Conservation (phyloP, 148 eudicot species). For the Chenopodium berlandieri region DNA sequence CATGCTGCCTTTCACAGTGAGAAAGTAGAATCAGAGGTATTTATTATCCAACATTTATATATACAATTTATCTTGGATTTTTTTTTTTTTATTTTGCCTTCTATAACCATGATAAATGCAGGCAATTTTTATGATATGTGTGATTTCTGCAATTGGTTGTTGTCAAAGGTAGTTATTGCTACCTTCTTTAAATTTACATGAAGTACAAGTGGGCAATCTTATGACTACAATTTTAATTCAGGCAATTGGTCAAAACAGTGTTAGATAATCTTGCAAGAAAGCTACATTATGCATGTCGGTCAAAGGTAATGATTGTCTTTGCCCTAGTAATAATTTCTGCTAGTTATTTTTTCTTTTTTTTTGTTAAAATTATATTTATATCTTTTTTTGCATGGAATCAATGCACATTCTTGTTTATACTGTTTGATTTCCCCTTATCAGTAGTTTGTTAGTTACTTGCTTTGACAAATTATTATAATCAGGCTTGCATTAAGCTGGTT, state of each 20-base stretch:
- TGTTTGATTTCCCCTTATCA: background rate
- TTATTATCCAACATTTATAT: constrained; percentile 4
- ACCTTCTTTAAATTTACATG: constrained; percentile 13
- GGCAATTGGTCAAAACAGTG: constrained; percentile 70
- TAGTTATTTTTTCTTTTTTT: background rate
- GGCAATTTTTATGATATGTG: constrained; percentile 89
- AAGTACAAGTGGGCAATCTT: constrained; percentile 6
- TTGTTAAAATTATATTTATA: no score
- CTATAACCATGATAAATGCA: constrained; percentile 37
- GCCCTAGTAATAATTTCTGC: background rate
- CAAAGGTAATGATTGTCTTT: constrained; percentile 52
- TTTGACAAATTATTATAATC: background rate
- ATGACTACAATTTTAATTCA: constrained; percentile 26
- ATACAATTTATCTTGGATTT: background rate
- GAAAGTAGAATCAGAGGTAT: constrained; percentile 86
- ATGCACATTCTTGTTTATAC: background rate
- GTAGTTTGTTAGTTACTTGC: background rate
- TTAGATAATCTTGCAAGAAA: constrained; percentile 73
- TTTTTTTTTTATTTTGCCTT: background rate
- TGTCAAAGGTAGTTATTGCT: constrained; percentile 58
- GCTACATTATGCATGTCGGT: constrained; percentile 57
- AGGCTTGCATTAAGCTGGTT: background rate
- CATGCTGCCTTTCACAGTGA: constrained; percentile 85
- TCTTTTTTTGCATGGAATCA: background rate
- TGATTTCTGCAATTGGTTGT: constrained; percentile 70